Conservation (phyloP, 2,329 filamentous ascomycete genomes). For the Phoma herbarum region DNA sequence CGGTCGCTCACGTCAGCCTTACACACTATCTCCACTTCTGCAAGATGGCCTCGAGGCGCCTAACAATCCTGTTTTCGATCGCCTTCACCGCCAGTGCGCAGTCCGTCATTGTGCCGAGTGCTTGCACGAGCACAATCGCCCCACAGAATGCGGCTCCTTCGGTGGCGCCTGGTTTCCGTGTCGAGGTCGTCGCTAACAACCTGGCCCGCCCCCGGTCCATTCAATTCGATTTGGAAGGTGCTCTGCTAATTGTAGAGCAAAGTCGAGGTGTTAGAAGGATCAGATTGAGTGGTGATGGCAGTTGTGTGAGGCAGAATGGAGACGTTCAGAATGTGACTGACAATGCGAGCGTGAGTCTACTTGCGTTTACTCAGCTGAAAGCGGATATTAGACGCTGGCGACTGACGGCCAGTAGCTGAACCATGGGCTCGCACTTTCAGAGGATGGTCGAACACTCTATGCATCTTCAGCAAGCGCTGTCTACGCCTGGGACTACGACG, state of each 20-base stretch:
- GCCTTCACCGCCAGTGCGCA: conserved; percentile 37
- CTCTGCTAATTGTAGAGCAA: conserved; percentile 60
- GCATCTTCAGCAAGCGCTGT: conserved; percentile 67
- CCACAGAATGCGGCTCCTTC: conserved; percentile 53
- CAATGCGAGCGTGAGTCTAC: conserved; percentile 40
- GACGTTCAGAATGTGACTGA: conserved; percentile 35
- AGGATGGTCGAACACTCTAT: conserved; percentile 61
- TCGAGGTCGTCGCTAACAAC: conserved; percentile 57
- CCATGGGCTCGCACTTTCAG: conserved; percentile 61
- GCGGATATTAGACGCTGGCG: conserved; percentile 1
- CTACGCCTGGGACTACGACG: conserved; percentile 71
- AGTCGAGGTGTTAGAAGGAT: conserved; percentile 52
- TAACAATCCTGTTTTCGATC: conserved; percentile 37
- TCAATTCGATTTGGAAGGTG: conserved; percentile 58
- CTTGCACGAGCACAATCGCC: conserved; percentile 49
- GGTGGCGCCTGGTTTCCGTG: conserved; percentile 54
- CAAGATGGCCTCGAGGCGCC: conserved; percentile 36
- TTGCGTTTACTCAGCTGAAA: not conserved
- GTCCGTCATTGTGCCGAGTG: conserved; percentile 26
- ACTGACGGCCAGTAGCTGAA: conserved; percentile 51
- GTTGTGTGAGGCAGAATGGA: conserved; percentile 42
- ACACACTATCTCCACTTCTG: conserved; percentile 9
- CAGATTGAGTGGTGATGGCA: conserved; percentile 43
- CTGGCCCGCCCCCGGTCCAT: conserved; percentile 58
- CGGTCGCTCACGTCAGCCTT: conserved; percentile 26